phyloP scores from a whole-genome alignment of 2,329 filamentous ascomycete species.

The Chaetothyriales sp. region DNA sequence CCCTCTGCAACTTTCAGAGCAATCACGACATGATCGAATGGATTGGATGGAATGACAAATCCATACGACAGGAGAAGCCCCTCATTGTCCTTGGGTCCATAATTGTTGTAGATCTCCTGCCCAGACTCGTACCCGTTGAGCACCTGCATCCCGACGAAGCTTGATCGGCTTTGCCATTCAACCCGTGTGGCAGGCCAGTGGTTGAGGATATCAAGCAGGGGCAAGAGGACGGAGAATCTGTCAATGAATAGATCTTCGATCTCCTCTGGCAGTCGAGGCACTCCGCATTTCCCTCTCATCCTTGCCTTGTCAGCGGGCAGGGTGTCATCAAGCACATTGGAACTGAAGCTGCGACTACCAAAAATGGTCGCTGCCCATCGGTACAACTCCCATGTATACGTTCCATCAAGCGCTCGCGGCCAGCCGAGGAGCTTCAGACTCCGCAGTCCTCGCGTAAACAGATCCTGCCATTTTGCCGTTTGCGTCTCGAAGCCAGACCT shows the following conservation, averaged over 20 bases:
- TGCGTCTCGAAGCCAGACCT: constrained; percentile 19
- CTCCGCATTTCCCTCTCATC: background rate
- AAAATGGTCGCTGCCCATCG: constrained; percentile 33
- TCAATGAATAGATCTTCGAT: constrained; percentile 32
- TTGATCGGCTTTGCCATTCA: constrained; percentile 38
- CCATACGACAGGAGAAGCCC: constrained; percentile 40
- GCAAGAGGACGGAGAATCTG: constrained; percentile 53
- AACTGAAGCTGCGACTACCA: constrained; percentile 29
- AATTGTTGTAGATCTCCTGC: constrained; percentile 51
- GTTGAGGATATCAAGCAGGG: constrained; percentile 57
- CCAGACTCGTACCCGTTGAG: constrained; percentile 36
- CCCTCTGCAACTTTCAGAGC: constrained; percentile 25
- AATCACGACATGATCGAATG: constrained; percentile 30
- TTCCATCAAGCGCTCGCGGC: constrained; percentile 16
- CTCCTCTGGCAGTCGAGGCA: constrained; percentile 17
- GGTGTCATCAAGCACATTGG: constrained; percentile 27
- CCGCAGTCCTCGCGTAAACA: constrained; percentile 23
- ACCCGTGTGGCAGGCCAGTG: constrained; percentile 48
- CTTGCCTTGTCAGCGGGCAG: constrained; percentile 13
- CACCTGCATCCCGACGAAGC: constrained; percentile 28
- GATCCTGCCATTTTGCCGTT: constrained; percentile 22
- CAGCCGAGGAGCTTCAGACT: constrained; percentile 22
- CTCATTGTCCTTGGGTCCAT: constrained; percentile 60
- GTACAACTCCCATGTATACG: constrained; percentile 31
- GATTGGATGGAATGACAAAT: constrained; percentile 29